Evolutionary conservation across 225 moss, liverwort and hornwort species (phyloP), one percentile per base, ranked within the genome.

Genomic region (Asterella californica): DNA sequence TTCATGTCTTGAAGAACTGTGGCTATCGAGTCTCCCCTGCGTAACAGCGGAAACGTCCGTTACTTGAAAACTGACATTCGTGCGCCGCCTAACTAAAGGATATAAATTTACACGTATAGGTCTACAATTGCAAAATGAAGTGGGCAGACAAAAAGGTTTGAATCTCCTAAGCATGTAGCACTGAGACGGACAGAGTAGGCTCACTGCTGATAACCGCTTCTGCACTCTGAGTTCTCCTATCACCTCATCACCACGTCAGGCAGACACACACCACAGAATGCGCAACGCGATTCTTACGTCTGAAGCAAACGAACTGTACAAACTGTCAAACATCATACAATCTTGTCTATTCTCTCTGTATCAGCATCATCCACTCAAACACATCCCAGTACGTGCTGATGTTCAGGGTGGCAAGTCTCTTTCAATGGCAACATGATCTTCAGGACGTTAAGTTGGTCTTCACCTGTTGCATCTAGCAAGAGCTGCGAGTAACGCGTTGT

Each of bases 401-500:
- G 37, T 42, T 70, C 22, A 36, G 7, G 21, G 21, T 65, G 33
- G 38, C 2, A 69, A 10, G 7, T 69, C 11, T 32, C 68, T 21
- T 42, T 63, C 24, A 29, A 30, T 63, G 63, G 10, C 63, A 63
- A 69, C n/a, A 45, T 46, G 70, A 9, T 70, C 12, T 32, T 45
- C 4, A 42, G 70, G 45, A 61, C 3, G 24, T 42, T 22, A 36
- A 75, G 21, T 18, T 54, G 3, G 25, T 64, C 49, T 79, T 82
- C 79, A 99, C 99, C 95, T 91, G 84, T 85, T 78, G 74, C 88
- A 93, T 81, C 84, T 91, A 21, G 85, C 80, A 49, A 95, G 88
- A 72, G 89, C 87, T 79, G 91, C 92, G 59, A 94, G 82, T 82
- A 95, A 81, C 67, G 99, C 75, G 49, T 99, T 99, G 84, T 95